Base-by-base conservation (phyloP, 2,329 filamentous ascomycete species). In the Scedosporium aurantiacum region DNA sequence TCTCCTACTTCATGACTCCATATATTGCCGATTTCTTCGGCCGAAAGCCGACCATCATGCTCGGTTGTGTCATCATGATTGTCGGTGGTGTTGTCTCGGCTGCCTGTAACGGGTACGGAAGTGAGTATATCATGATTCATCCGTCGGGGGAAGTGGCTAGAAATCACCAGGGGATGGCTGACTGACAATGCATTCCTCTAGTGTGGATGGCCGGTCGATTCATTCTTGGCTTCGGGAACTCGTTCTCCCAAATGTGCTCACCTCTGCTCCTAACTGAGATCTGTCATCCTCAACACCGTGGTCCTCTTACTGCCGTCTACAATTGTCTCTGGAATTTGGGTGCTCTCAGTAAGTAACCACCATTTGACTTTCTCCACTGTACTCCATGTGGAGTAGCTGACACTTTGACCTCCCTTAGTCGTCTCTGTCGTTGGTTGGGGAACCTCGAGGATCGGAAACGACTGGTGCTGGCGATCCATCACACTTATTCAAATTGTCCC, bases 381-480 rank as follows among this genome's bases (percentile, higher is more conserved):
- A 8, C 5, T 54, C 2, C 18, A 21, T 54, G 8, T 54, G 50
- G 4, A 14, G 50, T 23, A 23, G 12, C 12, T 54, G 18, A 23
- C 18, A 23, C 50, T 18, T 5, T 28, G 12, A 54, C n/a, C 12
- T 54, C 50, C 12, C 23, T 10, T 27, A 59, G 57, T 85, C 58
- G 83, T 85, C 32, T 82, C 82, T 3, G 83, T 81, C 74, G 78
- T 87, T 58, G 83, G 83, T 41, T 86, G 84, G 75, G 85, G 82
- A 41, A 88, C 85, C 1, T 74, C 80, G 27, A 74, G 78, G 40
- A 80, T 88, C 63, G 68, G 74, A 10, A 80, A 72, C 64, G 76
- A 87, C 67, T 88, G 85, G 85, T 83, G 82, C 2, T 89, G 86
- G 86, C 78, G 85, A 58, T 82, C 82, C 43, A 84, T 87, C 58